phyloP scores from a whole-genome alignment of 169 alveolate genomes.

The Plasmodium inui region DNA sequence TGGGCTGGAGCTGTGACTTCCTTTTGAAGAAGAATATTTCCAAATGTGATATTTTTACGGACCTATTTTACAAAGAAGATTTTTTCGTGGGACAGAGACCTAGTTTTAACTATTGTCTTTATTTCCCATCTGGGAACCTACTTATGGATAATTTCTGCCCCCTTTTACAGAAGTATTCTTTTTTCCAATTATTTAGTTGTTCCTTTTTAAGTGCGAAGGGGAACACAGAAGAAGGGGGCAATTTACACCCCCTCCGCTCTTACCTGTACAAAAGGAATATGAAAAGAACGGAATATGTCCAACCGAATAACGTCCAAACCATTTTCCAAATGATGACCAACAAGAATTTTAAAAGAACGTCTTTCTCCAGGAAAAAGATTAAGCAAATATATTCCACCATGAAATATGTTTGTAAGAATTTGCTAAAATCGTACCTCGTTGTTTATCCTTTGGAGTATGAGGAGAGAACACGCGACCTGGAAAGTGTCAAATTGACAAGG shows the following conservation, averaged over 20 bases:
- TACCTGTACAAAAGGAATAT: conserved; percentile 9
- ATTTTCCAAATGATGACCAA: conserved; percentile 9
- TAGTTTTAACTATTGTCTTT: conserved; percentile 5
- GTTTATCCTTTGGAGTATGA: background rate
- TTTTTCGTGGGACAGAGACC: background rate
- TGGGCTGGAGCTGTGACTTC: conserved; percentile 75
- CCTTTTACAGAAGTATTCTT: conserved; percentile 45
- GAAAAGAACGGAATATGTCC: conserved; percentile 22
- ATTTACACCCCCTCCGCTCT: background rate
- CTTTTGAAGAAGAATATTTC: conserved; percentile 42
- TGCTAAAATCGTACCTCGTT: conserved; percentile 39
- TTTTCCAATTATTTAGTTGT: conserved; percentile 46
- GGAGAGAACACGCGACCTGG: background rate
- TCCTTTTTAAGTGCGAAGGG: conserved; percentile 25
- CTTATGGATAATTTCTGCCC: conserved; percentile 4
- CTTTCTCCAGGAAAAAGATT: background rate
- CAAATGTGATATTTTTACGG: conserved; percentile 36
- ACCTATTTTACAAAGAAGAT: conserved; percentile 15
- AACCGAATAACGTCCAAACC: background rate
- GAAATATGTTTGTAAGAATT: conserved; percentile 29
- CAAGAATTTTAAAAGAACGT: background rate
- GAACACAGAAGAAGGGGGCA: background rate
- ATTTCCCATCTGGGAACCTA: background rate
- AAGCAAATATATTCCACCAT: conserved; percentile 32
- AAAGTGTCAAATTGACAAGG: background rate